phyloP scores from a whole-genome alignment of 225 moss, liverwort and hornwort species.

The Polytrichum commune region DNA sequence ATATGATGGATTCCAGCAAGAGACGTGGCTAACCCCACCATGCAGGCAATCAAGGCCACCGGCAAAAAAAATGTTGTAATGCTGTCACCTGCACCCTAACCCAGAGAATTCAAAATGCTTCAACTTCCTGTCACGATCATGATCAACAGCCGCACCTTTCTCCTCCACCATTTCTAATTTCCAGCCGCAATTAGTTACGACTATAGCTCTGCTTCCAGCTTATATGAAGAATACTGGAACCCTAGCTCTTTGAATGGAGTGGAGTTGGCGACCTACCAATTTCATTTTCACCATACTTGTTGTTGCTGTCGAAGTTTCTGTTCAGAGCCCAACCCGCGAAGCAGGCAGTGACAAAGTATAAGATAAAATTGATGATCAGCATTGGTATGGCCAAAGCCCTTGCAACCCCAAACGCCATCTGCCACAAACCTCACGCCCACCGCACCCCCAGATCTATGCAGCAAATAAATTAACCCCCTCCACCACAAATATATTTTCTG shows the following conservation, averaged over 20 bases:
- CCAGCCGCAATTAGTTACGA: too few relatives aligned
- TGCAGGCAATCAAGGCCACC: slow-evolving; percentile 33
- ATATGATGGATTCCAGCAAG: slow-evolving; percentile 27
- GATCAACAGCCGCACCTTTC: too few relatives aligned
- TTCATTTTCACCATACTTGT: slow-evolving; percentile 12
- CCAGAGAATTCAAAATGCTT: neutral
- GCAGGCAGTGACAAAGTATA: slow-evolving; percentile 25
- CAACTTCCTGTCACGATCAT: too few relatives aligned
- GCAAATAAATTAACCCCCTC: too few relatives aligned
- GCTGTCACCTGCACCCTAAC: slow-evolving; percentile 19
- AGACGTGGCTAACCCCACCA: slow-evolving; percentile 41
- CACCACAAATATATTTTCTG: too few relatives aligned
- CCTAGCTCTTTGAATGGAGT: too few relatives aligned
- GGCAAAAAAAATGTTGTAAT: slow-evolving; percentile 45
- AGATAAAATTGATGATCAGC: slow-evolving; percentile 27
- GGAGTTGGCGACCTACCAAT: slow-evolving; percentile 18
- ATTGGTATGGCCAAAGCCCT: slow-evolving; percentile 13
- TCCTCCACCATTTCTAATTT: too few relatives aligned
- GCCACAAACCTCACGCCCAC: slow-evolving; percentile 9
- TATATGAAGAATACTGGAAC: too few relatives aligned
- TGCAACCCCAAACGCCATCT: slow-evolving; percentile 31
- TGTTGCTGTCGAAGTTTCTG: slow-evolving; percentile 28
- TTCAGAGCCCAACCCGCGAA: slow-evolving; percentile 38
- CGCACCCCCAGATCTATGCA: neutral
- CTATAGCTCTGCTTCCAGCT: too few relatives aligned